Conservation (phyloP, 2,329 filamentous ascomycete species). For the Cryphonectria radicalis region DNA sequence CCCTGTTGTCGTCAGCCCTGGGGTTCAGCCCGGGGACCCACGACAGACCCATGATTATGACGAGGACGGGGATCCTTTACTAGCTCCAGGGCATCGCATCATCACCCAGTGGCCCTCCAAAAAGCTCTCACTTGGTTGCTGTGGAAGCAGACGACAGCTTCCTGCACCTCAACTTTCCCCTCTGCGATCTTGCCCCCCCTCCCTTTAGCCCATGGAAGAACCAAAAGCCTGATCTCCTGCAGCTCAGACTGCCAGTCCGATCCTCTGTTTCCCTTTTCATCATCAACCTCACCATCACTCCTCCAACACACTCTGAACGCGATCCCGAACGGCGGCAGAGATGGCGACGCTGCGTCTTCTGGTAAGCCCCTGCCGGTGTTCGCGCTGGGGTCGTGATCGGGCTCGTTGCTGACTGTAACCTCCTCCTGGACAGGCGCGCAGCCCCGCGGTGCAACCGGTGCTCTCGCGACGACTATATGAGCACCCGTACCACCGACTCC, state of each 20-base stretch:
- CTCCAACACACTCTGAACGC: background rate
- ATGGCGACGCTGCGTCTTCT: constrained; percentile 30
- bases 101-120: background rate
- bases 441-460: constrained; percentile 23
- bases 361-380: constrained; percentile 20
- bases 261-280: background rate
- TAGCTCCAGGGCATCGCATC: constrained; percentile 12
- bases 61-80: constrained; percentile 21
- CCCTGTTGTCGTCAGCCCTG: constrained; percentile 5
- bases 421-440: constrained; percentile 17
- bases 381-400: background rate
- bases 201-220: constrained; percentile 22
- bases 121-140: constrained; percentile 20
- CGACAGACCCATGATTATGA: constrained; percentile 22
- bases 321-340: constrained; percentile 24
- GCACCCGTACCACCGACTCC: constrained; percentile 25
- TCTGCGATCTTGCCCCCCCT: background rate
- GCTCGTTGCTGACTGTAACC: constrained; percentile 20
- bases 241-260: constrained; percentile 26
- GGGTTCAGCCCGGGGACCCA: constrained; percentile 11
- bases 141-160: constrained; percentile 12
- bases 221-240: constrained; percentile 22
- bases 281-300: background rate
- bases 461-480: constrained; percentile 14
- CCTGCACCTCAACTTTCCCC: constrained; percentile 4